phyloP scores from a whole-genome alignment of 1,139 yeast species.

The Lodderomyces margitis region DNA sequence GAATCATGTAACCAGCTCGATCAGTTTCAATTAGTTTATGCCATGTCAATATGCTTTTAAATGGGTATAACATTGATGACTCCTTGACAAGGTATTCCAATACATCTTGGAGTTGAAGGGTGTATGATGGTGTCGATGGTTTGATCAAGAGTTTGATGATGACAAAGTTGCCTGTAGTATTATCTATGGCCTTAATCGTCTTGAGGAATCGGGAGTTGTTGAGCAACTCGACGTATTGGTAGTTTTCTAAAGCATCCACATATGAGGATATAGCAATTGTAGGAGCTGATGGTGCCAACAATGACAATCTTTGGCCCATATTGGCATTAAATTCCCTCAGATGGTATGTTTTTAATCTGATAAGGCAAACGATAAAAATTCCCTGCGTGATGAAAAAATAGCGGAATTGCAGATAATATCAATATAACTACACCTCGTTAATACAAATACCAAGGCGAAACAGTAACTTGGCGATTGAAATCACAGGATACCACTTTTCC shows the following conservation, averaged over 20 bases:
- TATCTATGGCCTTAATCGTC: conserved; percentile 72
- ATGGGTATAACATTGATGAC: conserved; percentile 40
- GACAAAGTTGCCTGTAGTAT: conserved; percentile 58
- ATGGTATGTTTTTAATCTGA: no score
- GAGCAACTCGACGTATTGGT: conserved; percentile 70
- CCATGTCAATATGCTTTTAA: conserved; percentile 71
- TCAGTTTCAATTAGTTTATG: conserved; percentile 79
- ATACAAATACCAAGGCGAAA: no score
- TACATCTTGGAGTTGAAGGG: conserved; percentile 31
- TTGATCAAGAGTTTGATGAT: conserved; percentile 82
- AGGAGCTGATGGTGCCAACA: conserved; percentile 86
- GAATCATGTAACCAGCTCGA: conserved; percentile 83
- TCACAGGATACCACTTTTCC: not conserved
- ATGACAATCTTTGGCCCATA: conserved; percentile 88
- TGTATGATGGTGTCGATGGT: conserved; percentile 49
- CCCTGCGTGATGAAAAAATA: not conserved
- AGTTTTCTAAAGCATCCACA: conserved; percentile 69
- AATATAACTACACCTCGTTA: no score
- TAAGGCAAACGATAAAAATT: not conserved
- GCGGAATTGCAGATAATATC: no score
- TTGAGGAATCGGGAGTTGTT: conserved; percentile 82
- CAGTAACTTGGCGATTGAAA: no score
- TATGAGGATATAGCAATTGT: conserved; percentile 91
- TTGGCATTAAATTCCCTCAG: no score
- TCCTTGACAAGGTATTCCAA: conserved; percentile 36